These are phyloP conservation scores for Kwoniella bestiolae DNA, from an alignment of 768 basidiomycete species.

Conservation along the genomic window DNA sequence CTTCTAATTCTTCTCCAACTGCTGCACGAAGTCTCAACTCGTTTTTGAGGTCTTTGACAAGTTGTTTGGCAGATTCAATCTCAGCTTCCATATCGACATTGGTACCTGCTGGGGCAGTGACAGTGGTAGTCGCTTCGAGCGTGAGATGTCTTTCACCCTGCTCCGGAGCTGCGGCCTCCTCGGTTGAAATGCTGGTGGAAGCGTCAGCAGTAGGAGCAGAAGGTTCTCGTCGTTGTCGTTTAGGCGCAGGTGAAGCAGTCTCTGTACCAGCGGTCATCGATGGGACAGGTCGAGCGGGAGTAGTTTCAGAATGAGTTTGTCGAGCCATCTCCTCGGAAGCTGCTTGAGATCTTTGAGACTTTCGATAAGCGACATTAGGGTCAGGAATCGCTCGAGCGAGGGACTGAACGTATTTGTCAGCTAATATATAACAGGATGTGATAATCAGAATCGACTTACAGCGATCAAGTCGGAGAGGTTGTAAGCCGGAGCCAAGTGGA, in stretches of 20 bases:
- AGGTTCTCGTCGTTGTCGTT: constrained; percentile 54
- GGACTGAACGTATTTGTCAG: too few relatives aligned
- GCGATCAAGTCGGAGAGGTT: constrained; percentile 61
- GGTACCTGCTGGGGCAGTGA: constrained; percentile 39
- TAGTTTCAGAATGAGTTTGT: constrained; percentile 43
- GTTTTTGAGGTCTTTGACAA: constrained; percentile 74
- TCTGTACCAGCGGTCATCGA: constrained; percentile 43
- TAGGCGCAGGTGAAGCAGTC: constrained; percentile 54
- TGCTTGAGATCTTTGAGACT: constrained; percentile 62
- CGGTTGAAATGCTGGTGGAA: constrained; percentile 46
- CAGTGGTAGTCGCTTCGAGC: constrained; percentile 57
- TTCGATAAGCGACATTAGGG: constrained; percentile 75
- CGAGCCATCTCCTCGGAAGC: constrained; percentile 51
- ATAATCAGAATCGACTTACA: constrained; percentile 40
- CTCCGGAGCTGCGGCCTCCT: constrained; percentile 40
- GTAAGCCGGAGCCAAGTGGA: constrained; percentile 72
- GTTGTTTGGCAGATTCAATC: constrained; percentile 73
- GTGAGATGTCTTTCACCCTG: constrained; percentile 35
- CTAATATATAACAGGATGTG: neutral
- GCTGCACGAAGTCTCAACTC: constrained; percentile 60
- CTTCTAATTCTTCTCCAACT: constrained; percentile 42
- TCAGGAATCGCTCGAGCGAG: constrained; percentile 78
- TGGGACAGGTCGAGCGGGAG: constrained; percentile 55
- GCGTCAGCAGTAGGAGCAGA: constrained; percentile 58
- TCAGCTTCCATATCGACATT: constrained; percentile 72